Conservation (phyloP, 2,329 filamentous ascomycete genomes). For the Botrytis byssoidea region DNA sequence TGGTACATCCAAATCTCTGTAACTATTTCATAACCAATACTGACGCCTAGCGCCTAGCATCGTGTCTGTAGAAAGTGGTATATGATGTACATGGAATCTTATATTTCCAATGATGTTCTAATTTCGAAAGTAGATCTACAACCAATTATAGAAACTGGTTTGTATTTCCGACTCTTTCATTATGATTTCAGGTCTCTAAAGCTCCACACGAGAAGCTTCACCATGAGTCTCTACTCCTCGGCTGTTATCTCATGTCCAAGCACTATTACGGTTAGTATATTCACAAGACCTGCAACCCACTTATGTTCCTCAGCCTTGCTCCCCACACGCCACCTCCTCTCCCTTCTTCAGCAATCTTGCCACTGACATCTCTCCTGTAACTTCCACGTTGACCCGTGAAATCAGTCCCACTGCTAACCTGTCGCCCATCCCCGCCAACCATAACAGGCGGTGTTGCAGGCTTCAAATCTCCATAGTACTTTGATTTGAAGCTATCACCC, state of each 20-base stretch:
- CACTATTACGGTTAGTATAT: not conserved
- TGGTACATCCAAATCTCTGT: not conserved
- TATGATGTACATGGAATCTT: not conserved
- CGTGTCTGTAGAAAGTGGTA: not conserved
- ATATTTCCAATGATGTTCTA: not conserved
- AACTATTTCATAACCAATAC: not conserved
- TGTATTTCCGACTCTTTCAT: not conserved
- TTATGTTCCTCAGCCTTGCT: conserved; percentile 43
- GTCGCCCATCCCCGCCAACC: conserved; percentile 43
- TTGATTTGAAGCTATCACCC: conserved; percentile 47
- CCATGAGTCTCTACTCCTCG: not conserved
- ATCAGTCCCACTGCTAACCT: conserved; percentile 61
- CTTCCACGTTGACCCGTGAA: conserved; percentile 40
- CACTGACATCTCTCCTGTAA: conserved; percentile 62
- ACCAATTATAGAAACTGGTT: not conserved
- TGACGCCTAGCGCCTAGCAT: not conserved
- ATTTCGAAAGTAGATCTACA: not conserved
- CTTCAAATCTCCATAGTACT: conserved; percentile 59
- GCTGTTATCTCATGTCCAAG: not conserved
- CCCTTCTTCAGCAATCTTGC: conserved; percentile 72
- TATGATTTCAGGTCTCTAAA: not conserved
- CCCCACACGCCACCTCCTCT: conserved; percentile 33
- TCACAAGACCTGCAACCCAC: conserved; percentile 27
- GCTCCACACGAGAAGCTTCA: not conserved
- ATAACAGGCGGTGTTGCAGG: conserved; percentile 54